Conservation (phyloP, 495 filamentous ascomycete species). For the Thozetella sp. region DNA sequence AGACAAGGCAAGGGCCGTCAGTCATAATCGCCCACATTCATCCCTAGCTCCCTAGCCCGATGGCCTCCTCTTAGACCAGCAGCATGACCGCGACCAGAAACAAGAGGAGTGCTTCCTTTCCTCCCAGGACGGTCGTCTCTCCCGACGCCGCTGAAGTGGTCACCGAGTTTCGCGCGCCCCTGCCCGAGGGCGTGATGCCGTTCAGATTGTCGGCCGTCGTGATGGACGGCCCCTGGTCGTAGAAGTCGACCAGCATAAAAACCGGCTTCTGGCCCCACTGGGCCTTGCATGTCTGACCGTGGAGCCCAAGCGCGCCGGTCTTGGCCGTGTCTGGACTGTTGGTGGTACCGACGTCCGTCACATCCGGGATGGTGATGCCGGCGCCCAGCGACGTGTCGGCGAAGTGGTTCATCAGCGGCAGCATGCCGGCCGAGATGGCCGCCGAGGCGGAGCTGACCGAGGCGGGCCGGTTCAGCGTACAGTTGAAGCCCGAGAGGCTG, state of each 20-base stretch:
- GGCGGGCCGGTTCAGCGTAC: slow-evolving; percentile 63
- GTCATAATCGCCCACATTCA: too few species aligned
- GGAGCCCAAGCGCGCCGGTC: slow-evolving; percentile 58
- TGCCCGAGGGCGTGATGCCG: slow-evolving; percentile 44
- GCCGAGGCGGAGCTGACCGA: slow-evolving; percentile 38
- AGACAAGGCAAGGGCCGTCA: not conserved
- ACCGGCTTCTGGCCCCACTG: slow-evolving; percentile 58
- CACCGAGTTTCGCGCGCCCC: slow-evolving; percentile 18
- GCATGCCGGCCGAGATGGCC: slow-evolving; percentile 40
- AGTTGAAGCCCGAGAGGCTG: slow-evolving; percentile 52
- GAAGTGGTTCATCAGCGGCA: slow-evolving; percentile 77
- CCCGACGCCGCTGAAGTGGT: not conserved
- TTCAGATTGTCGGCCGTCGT: slow-evolving; percentile 59
- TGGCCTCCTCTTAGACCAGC: not conserved
- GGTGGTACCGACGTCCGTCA: slow-evolving; percentile 50
- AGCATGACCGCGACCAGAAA: not conserved
- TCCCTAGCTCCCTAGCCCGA: too few species aligned
- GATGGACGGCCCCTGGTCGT: slow-evolving; percentile 62
- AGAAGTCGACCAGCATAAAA: slow-evolving; percentile 71
- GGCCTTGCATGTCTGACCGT: slow-evolving; percentile 51
- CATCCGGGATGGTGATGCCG: slow-evolving; percentile 59
- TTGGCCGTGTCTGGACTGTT: slow-evolving; percentile 49
- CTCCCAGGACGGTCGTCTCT: slow-evolving; percentile 1
- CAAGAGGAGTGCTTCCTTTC: slow-evolving; percentile 6
- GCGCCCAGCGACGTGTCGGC: slow-evolving; percentile 59